phyloP scores from a whole-genome alignment of 306 rosid genomes.

The Biancaea sappan region DNA sequence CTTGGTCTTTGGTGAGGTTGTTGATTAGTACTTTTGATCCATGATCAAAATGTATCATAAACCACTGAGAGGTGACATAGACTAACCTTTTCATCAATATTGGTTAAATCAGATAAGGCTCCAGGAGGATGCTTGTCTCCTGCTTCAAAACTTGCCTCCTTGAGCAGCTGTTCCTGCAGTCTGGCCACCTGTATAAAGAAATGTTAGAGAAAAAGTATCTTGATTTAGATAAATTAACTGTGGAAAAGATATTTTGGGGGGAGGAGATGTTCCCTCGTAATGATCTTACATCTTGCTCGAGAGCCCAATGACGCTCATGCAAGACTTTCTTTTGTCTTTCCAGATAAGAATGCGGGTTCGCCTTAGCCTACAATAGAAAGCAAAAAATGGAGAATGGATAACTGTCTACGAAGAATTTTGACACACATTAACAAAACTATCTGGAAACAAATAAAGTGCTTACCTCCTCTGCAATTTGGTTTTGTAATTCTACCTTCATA shows the following conservation, averaged over 20 bases:
- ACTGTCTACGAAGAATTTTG: slow-evolving; percentile 34
- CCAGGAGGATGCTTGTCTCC: slow-evolving; percentile 49
- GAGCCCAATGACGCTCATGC: slow-evolving; percentile 72
- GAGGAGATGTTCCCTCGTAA: not conserved
- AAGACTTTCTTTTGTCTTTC: slow-evolving; percentile 59
- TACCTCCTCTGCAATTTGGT: slow-evolving; percentile 66
- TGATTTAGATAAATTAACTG: slow-evolving; percentile 6
- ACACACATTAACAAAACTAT: slow-evolving; percentile 10
- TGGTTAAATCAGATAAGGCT: slow-evolving; percentile 42
- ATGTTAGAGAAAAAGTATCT: slow-evolving; percentile 22
- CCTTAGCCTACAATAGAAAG: slow-evolving; percentile 54
- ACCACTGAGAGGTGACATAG: slow-evolving; percentile 21
- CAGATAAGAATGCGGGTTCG: slow-evolving; percentile 51
- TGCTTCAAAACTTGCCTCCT: slow-evolving; percentile 67
- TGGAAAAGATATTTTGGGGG: slow-evolving; percentile 27
- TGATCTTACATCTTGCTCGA: slow-evolving; percentile 78
- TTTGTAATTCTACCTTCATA: slow-evolving; percentile 61
- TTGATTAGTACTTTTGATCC: slow-evolving; percentile 30
- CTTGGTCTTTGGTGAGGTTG: slow-evolving; percentile 53
- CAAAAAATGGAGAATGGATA: slow-evolving; percentile 14
- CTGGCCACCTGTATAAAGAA: slow-evolving; percentile 63
- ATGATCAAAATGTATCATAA: slow-evolving; percentile 24
- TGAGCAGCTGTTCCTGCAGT: slow-evolving; percentile 71
- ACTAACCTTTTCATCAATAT: slow-evolving; percentile 52
- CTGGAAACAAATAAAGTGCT: slow-evolving; percentile 33